Conservation (phyloP, 2,329 filamentous ascomycete species). For the Xylaria polymorpha region DNA sequence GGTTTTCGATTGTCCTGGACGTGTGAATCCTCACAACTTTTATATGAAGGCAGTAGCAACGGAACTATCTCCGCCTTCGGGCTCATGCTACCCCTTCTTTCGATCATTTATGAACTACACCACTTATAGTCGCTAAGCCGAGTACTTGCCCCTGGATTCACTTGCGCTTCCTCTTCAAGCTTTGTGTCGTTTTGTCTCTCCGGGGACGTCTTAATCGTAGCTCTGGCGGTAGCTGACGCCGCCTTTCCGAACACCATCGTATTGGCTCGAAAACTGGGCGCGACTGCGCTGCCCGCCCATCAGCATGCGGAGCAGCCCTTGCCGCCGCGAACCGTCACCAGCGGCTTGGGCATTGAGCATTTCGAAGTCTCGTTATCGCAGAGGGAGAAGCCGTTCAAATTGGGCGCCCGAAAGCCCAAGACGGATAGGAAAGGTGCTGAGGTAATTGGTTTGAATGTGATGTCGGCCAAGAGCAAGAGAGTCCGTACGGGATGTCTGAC, state of each 20-base stretch:
- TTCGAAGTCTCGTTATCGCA: slow-evolving; percentile 46
- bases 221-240: slow-evolving; percentile 53
- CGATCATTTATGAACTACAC: slow-evolving; percentile 15
- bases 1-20: slow-evolving; percentile 14
- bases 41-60: slow-evolving; percentile 7
- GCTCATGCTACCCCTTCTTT: slow-evolving; percentile 3
- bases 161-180: slow-evolving; percentile 20
- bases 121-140: slow-evolving; percentile 30
- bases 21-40: background rate
- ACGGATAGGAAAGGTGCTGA: slow-evolving; percentile 39
- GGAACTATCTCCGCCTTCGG: slow-evolving; percentile 7
- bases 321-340: slow-evolving; percentile 48
- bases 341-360: slow-evolving; percentile 44
- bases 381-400: slow-evolving; percentile 43
- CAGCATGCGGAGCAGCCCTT: slow-evolving; percentile 50
- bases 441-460: slow-evolving; percentile 43
- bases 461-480: slow-evolving; percentile 75
- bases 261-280: slow-evolving; percentile 52
- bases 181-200: slow-evolving; percentile 36
- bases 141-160: slow-evolving; percentile 24
- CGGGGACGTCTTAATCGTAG: slow-evolving; percentile 46
- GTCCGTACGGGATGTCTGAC: slow-evolving; percentile 92
- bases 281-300: slow-evolving; percentile 48
- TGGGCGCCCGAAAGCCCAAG: slow-evolving; percentile 34
- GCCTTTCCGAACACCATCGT: slow-evolving; percentile 49